These are phyloP conservation scores for Dissoconium aciculare DNA, from an alignment of 2,329 filamentous ascomycete species.

Conservation along the genomic window DNA sequence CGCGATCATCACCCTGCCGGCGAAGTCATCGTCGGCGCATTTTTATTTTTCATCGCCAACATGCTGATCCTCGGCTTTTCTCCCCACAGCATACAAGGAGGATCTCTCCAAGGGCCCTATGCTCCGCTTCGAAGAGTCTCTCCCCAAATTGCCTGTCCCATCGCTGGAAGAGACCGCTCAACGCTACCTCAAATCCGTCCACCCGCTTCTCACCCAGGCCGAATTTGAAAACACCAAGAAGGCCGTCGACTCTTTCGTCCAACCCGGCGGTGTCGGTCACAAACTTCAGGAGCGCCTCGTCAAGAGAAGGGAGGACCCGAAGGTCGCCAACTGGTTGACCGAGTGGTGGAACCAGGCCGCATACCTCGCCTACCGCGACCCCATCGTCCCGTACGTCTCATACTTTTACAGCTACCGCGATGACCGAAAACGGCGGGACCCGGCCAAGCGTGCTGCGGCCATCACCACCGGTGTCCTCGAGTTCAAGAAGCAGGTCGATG, in stretches of 20 bases:
- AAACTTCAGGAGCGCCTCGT: conserved; percentile 78
- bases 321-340: conserved; percentile 80
- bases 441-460: conserved; percentile 82
- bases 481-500: conserved; percentile 88
- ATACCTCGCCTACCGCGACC: conserved; percentile 86
- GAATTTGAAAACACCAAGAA: conserved; percentile 63
- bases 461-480: conserved; percentile 73
- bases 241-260: conserved; percentile 76
- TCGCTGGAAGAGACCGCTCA: conserved; percentile 68
- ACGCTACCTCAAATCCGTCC: conserved; percentile 66
- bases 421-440: conserved; percentile 73
- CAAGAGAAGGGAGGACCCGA: conserved; percentile 62
- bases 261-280: conserved; percentile 68
- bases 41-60: no score
- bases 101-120: conserved; percentile 65
- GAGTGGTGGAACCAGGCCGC: conserved; percentile 98
- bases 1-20: background rate
- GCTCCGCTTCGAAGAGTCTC: conserved; percentile 75
- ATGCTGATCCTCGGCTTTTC: conserved; percentile 2
- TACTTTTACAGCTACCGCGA: conserved; percentile 99
- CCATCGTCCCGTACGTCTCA: conserved; percentile 92
- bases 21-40: background rate
- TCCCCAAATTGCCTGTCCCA: conserved; percentile 64
- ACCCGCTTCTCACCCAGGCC: conserved; percentile 52
- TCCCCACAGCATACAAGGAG: conserved; percentile 54